Evolutionary conservation across 1,284 basidiomycete genomes (phyloP).

Genomic region (Heterobasidion irregulare): DNA sequence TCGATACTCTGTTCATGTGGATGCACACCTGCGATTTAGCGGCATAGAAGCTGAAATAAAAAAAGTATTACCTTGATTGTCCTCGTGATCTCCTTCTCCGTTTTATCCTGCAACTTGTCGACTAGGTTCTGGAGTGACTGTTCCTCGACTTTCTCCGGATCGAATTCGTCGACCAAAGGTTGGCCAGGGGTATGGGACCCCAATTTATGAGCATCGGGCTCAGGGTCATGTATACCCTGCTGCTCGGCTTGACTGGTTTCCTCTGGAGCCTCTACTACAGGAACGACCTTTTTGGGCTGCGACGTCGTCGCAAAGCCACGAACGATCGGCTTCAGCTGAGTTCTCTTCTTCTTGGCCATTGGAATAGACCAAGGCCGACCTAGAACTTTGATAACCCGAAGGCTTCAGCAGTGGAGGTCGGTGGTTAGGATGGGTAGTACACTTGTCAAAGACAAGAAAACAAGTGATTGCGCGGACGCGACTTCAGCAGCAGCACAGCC

Average conservation of each 20-base stretch:
- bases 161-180: constrained; percentile 19
- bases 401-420: background rate
- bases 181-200: constrained; percentile 2
- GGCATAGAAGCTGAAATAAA: constrained; percentile 6
- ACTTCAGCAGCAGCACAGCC: background rate
- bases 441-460: background rate
- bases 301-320: constrained; percentile 87
- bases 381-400: background rate
- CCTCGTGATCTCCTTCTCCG: constrained; percentile 81
- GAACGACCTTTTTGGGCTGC: constrained; percentile 68
- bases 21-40: constrained; percentile 1
- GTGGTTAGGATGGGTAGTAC: background rate
- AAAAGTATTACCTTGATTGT: constrained; percentile 38
- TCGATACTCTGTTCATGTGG: constrained; percentile 61
- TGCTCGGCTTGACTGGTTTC: background rate
- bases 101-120: constrained; percentile 82
- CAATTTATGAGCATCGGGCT: background rate
- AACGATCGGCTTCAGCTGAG: constrained; percentile 66
- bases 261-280: constrained; percentile 18
- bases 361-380: background rate
- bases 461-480: background rate
- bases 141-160: constrained; percentile 39
- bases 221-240: background rate
- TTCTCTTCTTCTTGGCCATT: constrained; percentile 88
- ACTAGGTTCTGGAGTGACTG: constrained; percentile 56